Conservation (phyloP, 2,329 filamentous ascomycete species). For the Pseudocercospora cruenta region DNA sequence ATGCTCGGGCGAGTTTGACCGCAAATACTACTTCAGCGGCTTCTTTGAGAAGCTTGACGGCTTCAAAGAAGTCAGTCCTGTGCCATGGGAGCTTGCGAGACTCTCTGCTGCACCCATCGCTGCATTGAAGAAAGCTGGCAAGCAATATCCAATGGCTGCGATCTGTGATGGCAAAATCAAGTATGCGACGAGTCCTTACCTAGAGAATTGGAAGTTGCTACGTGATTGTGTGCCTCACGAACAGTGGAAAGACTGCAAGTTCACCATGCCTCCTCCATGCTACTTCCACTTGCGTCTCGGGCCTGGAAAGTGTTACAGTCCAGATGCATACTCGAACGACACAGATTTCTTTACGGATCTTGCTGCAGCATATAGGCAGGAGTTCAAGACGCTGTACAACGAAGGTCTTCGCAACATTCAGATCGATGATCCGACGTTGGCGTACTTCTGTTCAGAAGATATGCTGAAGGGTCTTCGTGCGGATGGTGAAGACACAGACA, state of each 20-base stretch:
- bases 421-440: slow-evolving; percentile 45
- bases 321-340: slow-evolving; percentile 39
- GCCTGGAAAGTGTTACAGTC: slow-evolving; percentile 41
- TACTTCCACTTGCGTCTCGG: slow-evolving; percentile 44
- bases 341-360: slow-evolving; percentile 43
- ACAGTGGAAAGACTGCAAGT: slow-evolving; percentile 42
- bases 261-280: slow-evolving; percentile 44
- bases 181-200: slow-evolving; percentile 40
- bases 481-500: slow-evolving; percentile 43
- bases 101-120: slow-evolving; percentile 42
- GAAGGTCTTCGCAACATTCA: slow-evolving; percentile 43
- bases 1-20: slow-evolving; percentile 69
- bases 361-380: slow-evolving; percentile 40
- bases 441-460: slow-evolving; percentile 44
- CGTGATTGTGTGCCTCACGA: slow-evolving; percentile 37
- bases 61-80: slow-evolving; percentile 42
- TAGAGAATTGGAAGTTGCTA: slow-evolving; percentile 43
- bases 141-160: slow-evolving; percentile 45
- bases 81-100: slow-evolving; percentile 42
- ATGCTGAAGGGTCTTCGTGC: slow-evolving; percentile 40
- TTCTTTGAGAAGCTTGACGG: slow-evolving; percentile 46
- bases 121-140: slow-evolving; percentile 43
- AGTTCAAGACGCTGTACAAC: slow-evolving; percentile 42
- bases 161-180: slow-evolving; percentile 43
- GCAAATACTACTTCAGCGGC: slow-evolving; percentile 45